Conservation (phyloP, 169 alveolate species). For the Amoebophrya sp. region DNA sequence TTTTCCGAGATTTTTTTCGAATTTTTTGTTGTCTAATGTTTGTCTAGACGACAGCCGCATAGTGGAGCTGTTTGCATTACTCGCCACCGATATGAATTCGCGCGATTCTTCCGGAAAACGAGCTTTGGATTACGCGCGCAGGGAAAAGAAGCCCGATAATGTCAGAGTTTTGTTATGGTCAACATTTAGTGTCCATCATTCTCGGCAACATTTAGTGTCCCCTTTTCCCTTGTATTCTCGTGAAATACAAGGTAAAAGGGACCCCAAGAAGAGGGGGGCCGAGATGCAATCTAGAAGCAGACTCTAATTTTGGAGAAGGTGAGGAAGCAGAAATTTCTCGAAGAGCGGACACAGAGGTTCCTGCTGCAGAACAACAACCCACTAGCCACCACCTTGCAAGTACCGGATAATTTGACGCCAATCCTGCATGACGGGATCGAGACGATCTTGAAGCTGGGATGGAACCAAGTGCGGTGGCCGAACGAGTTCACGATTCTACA, state of each 20-base stretch:
- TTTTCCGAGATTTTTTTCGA: too few species aligned
- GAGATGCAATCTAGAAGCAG: too few species aligned
- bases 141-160: background rate
- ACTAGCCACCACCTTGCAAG: background rate
- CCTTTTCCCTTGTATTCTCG: too few species aligned
- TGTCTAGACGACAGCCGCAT: background rate
- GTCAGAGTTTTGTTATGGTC: too few species aligned
- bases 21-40: too few species aligned
- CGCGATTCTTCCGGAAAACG: background rate
- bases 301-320: background rate
- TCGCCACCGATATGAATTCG: background rate
- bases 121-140: background rate
- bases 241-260: too few species aligned
- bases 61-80: background rate
- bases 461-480: background rate
- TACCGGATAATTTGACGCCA: background rate
- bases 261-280: too few species aligned
- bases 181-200: too few species aligned
- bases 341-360: background rate
- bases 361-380: background rate
- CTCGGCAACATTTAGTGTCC: too few species aligned
- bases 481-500: background rate
- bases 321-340: background rate
- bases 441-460: background rate
- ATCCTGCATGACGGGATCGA: background rate